A percentile compares a stretch with the other conserved stretches of the same genome.
These are phyloP conservation scores for Mucor irregularis DNA, from an alignment of 371 early-diverging fungal genomes.

Conservation along the genomic window DNA sequence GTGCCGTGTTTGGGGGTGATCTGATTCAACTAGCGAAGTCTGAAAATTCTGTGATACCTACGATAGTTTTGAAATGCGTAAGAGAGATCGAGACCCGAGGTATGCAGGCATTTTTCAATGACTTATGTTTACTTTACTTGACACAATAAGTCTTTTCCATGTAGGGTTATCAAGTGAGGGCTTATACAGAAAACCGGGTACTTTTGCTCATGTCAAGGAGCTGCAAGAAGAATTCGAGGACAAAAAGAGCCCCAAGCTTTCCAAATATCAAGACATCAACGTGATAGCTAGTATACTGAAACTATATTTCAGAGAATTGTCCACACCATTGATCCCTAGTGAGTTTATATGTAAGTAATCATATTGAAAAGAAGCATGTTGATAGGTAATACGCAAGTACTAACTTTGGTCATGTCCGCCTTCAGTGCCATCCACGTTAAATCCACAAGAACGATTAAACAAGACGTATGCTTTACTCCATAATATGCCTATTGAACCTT, in stretches of 20 bases:
- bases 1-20: slow-evolving; percentile 26
- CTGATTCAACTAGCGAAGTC: slow-evolving; percentile 17
- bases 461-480: slow-evolving; percentile 24
- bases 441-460: slow-evolving; percentile 21
- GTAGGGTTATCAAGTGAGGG: slow-evolving; percentile 48
- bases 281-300: slow-evolving; percentile 88
- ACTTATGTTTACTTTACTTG: not conserved
- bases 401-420: not conserved
- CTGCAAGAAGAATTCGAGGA: slow-evolving; percentile 55
- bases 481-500: slow-evolving; percentile 39
- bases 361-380: not conserved
- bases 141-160: too few species aligned
- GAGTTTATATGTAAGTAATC: slow-evolving; percentile 53
- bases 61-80: slow-evolving; percentile 13
- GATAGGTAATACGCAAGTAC: not conserved
- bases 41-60: slow-evolving; percentile 17
- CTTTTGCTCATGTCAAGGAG: slow-evolving; percentile 70
- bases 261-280: slow-evolving; percentile 60
- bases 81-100: slow-evolving; percentile 23
- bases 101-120: not conserved
- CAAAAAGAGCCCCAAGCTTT: slow-evolving; percentile 40
- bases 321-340: slow-evolving; percentile 85
- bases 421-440: slow-evolving; percentile 2
- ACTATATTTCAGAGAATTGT: slow-evolving; percentile 89
- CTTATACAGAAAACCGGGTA: slow-evolving; percentile 90